phyloP scores from a whole-genome alignment of 805 yeast species.

The Saccharomyces eubayanus region DNA sequence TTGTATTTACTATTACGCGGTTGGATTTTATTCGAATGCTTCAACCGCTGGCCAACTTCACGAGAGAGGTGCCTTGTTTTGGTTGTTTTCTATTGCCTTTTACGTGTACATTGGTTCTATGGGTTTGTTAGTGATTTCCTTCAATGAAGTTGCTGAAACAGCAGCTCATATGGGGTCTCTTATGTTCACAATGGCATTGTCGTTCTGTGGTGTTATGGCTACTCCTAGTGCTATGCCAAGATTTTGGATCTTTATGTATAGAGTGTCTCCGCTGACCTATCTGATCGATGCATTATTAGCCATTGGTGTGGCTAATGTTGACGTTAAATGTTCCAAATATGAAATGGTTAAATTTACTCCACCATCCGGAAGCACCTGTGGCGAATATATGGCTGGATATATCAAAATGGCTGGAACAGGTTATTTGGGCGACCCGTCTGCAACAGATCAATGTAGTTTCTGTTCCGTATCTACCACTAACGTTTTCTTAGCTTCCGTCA shows the following conservation, averaged over 20 bases:
- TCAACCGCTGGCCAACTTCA: constrained; percentile 38
- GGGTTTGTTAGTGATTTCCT: constrained; percentile 53
- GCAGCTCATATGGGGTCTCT: constrained; percentile 55
- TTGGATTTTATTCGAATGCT: constrained; percentile 58
- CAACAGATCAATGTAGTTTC: constrained; percentile 47
- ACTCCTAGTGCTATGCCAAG: constrained; percentile 51
- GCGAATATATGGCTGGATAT: constrained; percentile 39
- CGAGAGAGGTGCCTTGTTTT: constrained; percentile 51
- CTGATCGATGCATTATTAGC: constrained; percentile 48
- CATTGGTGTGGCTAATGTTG: constrained; percentile 45
- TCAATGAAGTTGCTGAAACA: constrained; percentile 48
- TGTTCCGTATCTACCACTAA: constrained; percentile 53
- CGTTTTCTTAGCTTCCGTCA: constrained; percentile 43
- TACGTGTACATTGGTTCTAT: constrained; percentile 48
- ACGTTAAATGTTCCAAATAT: constrained; percentile 38
- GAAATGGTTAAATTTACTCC: constrained; percentile 47
- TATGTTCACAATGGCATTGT: constrained; percentile 52
- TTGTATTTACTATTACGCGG: constrained; percentile 64
- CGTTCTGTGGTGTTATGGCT: constrained; percentile 73
- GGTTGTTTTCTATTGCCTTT: constrained; percentile 39
- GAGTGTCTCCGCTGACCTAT: constrained; percentile 63
- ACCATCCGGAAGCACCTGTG: constrained; percentile 50
- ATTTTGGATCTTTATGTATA: constrained; percentile 77
- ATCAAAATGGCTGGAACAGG: constrained; percentile 36
- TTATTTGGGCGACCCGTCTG: constrained; percentile 37